Evolutionary conservation across 768 basidiomycete genomes (phyloP), one percentile per base, ranked within the genome.

Genomic region (Agaricus subrufescens): DNA sequence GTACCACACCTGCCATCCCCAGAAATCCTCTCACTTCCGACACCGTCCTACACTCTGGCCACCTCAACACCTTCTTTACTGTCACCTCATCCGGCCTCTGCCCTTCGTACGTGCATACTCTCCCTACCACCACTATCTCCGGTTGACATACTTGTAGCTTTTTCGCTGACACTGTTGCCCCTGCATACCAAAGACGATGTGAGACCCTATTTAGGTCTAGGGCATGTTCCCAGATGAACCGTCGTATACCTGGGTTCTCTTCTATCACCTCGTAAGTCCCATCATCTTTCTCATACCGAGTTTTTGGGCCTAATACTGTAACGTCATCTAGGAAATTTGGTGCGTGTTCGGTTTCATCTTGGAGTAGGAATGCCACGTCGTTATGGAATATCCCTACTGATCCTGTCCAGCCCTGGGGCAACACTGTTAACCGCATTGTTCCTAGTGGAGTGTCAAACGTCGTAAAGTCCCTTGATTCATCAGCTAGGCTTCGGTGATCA

Each of bases 391-490:
- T 66, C 3, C 58, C 54, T 1, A 63, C 66, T 0, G 64, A 71
- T 26, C 78, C 77, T 0, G 76, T 76, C 42, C 64, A 74, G 1
- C 77, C 79, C 58, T 68, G 73, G 0, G 73, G 75, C 0, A 80
- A 44, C 0, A 63, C 66, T 0, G 68, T 72, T 0, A 78, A 62
- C 0, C 65, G 64, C 0, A 73, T 52, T 0, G 67, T 59, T 1
- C 75, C 72, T 4, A 73, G 58, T 0, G 73, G 75, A 0, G 70
- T 75, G 53, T 68, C 64, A 56, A 78, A 79, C 0, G 72, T 69
- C 0, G 75, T 78, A 4, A 73, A 66, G 60, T 61, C 71, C n/a
- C 52, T 60, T 57, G 42, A 67, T 43, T 54, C 5, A 40, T 61
- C 23, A 59, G 66, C 49, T 10, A 68, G 15, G 40, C 54, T 47